These are phyloP conservation scores for Sungouiozyma intestinalis DNA, from an alignment of 805 yeast genomes.

Conservation along the genomic window DNA sequence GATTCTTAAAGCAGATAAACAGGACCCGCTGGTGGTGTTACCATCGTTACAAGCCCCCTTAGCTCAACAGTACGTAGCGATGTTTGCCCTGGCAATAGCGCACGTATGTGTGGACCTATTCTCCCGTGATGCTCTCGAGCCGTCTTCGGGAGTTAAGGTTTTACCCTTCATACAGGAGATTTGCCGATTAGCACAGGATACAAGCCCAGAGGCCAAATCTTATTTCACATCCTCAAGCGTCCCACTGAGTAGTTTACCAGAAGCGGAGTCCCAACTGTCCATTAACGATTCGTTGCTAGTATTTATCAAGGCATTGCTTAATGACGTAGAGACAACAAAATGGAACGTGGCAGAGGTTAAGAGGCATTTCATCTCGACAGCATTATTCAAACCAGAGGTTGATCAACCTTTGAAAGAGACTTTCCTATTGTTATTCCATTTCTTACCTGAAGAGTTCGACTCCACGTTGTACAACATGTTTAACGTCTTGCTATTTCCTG, in stretches of 20 bases:
- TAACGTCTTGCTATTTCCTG: conserved; percentile 22
- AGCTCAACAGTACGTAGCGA: conserved; percentile 23
- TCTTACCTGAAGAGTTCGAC: conserved; percentile 27
- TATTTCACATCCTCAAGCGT: conserved; percentile 3
- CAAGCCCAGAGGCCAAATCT: background rate
- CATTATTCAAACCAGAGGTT: conserved; percentile 16
- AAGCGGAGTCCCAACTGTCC: conserved; percentile 13
- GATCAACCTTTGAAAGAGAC: conserved; percentile 14
- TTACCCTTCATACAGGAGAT: background rate
- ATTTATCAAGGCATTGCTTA: conserved; percentile 20
- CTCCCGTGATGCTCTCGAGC: conserved; percentile 14
- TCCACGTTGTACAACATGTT: conserved; percentile 26
- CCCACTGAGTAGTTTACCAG: conserved; percentile 11
- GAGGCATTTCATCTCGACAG: conserved; percentile 20
- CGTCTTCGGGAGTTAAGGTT: conserved; percentile 17
- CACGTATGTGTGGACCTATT: conserved; percentile 1
- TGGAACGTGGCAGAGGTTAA: conserved; percentile 7
- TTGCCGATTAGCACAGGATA: background rate
- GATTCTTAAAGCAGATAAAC: conserved; percentile 4
- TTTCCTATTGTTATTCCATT: conserved; percentile 22
- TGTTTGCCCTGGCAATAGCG: conserved; percentile 15
- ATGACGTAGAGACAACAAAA: conserved; percentile 9
- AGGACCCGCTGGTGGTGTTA: conserved; percentile 18
- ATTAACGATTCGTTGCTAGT: conserved; percentile 22
- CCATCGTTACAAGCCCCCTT: conserved; percentile 19